phyloP scores from a whole-genome alignment of 1,284 basidiomycete species.

The Cutaneotrichosporon daszewskae region DNA sequence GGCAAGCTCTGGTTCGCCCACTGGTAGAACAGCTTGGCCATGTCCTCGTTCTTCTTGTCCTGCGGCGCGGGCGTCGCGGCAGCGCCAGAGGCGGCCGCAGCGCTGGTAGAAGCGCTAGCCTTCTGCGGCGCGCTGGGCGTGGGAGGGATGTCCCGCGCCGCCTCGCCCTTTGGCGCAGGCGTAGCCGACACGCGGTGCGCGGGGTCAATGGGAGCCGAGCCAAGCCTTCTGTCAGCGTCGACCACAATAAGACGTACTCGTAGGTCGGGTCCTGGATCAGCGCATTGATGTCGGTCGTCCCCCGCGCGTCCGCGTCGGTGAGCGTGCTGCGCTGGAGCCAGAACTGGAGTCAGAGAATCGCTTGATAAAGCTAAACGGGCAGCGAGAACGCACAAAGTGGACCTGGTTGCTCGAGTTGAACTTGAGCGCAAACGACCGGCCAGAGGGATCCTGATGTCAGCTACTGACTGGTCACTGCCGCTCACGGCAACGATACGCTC shows the following conservation, averaged over 20 bases:
- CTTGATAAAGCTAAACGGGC: not conserved
- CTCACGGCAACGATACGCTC: slow-evolving; percentile 37
- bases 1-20: slow-evolving; percentile 29
- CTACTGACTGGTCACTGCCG: not conserved
- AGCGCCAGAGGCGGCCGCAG: slow-evolving; percentile 18
- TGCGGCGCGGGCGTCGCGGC: slow-evolving; percentile 5
- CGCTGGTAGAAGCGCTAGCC: slow-evolving; percentile 27
- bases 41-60: slow-evolving; percentile 21
- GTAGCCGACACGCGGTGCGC: slow-evolving; percentile 15
- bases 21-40: slow-evolving; percentile 35
- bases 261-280: slow-evolving; percentile 41
- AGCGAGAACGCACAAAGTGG: slow-evolving; percentile 39
- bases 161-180: slow-evolving; percentile 8
- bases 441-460: slow-evolving; percentile 33
- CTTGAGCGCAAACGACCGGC: slow-evolving; percentile 43
- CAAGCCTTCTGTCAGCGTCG: not conserved
- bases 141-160: slow-evolving; percentile 9
- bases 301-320: slow-evolving; percentile 27
- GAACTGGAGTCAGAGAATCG: slow-evolving; percentile 28
- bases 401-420: slow-evolving; percentile 43
- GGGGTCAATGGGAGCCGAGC: slow-evolving; percentile 18
- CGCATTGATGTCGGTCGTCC: slow-evolving; percentile 38
- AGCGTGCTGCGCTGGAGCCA: slow-evolving; percentile 42
- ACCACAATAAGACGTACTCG: slow-evolving; percentile 16
- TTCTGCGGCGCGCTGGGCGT: slow-evolving; percentile 19